These are phyloP conservation scores for Neurospora sp. DNA, from an alignment of 495 filamentous ascomycete species.

Conservation along the genomic window DNA sequence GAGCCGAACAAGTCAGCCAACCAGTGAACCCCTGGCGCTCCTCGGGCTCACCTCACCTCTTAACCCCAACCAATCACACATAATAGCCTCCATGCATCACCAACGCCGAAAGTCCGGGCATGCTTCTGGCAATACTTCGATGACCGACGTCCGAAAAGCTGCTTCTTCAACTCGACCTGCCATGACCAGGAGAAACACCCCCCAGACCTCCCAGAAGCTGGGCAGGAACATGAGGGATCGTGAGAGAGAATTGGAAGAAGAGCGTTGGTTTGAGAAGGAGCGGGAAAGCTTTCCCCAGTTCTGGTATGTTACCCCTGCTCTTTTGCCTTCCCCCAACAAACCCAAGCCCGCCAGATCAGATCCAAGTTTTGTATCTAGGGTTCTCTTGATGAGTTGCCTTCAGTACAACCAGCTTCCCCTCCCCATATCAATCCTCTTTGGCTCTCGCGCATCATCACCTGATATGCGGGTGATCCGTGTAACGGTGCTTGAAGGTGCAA, in stretches of 20 bases:
- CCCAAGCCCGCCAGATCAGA: background rate
- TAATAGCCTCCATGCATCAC: constrained; percentile 32
- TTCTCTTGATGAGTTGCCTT: constrained; percentile 2
- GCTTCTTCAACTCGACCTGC: constrained; percentile 27
- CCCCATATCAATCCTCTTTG: constrained; percentile 20
- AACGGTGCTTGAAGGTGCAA: constrained; percentile 13
- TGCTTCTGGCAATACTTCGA: constrained; percentile 36
- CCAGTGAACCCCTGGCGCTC: constrained; percentile 4
- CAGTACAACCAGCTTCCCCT: constrained; percentile 6
- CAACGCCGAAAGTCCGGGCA: constrained; percentile 40
- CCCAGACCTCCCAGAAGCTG: constrained; percentile 29
- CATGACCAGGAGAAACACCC: constrained; percentile 28
- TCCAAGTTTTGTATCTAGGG: background rate
- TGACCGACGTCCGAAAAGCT: constrained; percentile 38
- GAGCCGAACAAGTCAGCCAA: constrained; percentile 5
- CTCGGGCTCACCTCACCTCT: constrained; percentile 2
- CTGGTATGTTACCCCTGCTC: constrained; percentile 29
- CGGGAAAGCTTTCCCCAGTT: constrained; percentile 42
- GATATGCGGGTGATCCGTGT: constrained; percentile 30
- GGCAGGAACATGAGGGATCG: constrained; percentile 34
- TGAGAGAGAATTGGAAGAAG: constrained; percentile 35
- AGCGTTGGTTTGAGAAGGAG: constrained; percentile 38
- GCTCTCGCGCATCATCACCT: constrained; percentile 32
- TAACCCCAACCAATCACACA: constrained; percentile 17
- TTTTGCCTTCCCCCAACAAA: background rate